phyloP scores from a whole-genome alignment of 495 filamentous ascomycete genomes.

The Aspergillus ostianus region DNA sequence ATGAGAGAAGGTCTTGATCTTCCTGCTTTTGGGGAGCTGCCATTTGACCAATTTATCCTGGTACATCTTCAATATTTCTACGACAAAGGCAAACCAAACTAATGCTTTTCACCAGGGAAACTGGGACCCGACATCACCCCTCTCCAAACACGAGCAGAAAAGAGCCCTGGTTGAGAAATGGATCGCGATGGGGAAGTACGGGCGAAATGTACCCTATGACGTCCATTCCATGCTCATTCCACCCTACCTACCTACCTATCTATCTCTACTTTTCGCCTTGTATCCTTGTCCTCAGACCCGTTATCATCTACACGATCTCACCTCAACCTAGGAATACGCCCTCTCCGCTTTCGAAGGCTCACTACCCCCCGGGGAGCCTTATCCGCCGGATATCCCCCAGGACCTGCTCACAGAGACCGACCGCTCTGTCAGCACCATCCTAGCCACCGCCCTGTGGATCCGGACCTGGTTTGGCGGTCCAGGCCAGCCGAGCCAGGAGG shows the following conservation, averaged over 20 bases:
- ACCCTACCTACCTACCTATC: background rate
- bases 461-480: constrained; percentile 18
- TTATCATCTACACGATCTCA: too few species aligned
- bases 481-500: constrained; percentile 4
- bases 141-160: background rate
- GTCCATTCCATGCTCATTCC: background rate
- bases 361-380: background rate
- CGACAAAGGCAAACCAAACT: background rate
- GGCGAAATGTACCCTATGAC: background rate
- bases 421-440: constrained; percentile 7
- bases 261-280: too few species aligned
- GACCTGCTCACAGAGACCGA: background rate
- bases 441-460: constrained; percentile 10
- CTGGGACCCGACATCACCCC: background rate
- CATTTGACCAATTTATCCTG: background rate
- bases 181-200: background rate
- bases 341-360: background rate
- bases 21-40: background rate
- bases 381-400: background rate
- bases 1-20: background rate
- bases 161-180: background rate
- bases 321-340: background rate
- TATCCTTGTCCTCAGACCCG: too few species aligned
- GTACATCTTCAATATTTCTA: background rate
- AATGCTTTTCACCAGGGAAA: background rate